Percentiles rank a stretch among this genome's conserved stretches.
These are phyloP conservation scores for Chalciporus pseudorubinellus DNA, from an alignment of 768 basidiomycete genomes.

Conservation along the genomic window DNA sequence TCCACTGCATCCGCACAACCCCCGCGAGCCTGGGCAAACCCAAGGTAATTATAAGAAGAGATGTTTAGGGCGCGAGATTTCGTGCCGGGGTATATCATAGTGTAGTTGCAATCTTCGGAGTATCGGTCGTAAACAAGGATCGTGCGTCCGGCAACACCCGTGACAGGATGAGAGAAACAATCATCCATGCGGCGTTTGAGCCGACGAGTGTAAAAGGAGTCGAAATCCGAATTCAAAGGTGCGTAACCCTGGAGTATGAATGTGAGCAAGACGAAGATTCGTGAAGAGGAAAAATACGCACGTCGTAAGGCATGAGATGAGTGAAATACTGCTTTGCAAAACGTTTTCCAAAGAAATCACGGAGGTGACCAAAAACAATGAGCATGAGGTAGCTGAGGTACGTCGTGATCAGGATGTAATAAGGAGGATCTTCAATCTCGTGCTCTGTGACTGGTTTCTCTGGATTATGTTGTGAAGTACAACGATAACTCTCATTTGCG, in stretches of 20 bases:
- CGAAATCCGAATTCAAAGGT: slow-evolving; percentile 95
- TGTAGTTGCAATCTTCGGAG: slow-evolving; percentile 78
- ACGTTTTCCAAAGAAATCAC: slow-evolving; percentile 93
- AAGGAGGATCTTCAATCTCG: slow-evolving; percentile 82
- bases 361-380: slow-evolving; percentile 86
- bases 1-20: slow-evolving; percentile 95
- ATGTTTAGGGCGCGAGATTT: slow-evolving; percentile 91
- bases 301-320: slow-evolving; percentile 81
- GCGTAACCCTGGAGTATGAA: slow-evolving; percentile 75
- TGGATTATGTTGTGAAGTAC: slow-evolving; percentile 57
- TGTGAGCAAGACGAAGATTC: slow-evolving; percentile 8
- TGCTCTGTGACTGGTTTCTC: slow-evolving; percentile 46
- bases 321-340: slow-evolving; percentile 65
- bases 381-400: slow-evolving; percentile 93
- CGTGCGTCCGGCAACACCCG: slow-evolving; percentile 94
- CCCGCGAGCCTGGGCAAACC: slow-evolving; percentile 91
- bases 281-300: slow-evolving; percentile 41
- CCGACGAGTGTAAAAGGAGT: slow-evolving; percentile 98
- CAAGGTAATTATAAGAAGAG: slow-evolving; percentile 98
- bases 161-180: slow-evolving; percentile 89
- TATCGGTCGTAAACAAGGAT: slow-evolving; percentile 82
- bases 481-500: slow-evolving; percentile 70
- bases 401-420: slow-evolving; percentile 88
- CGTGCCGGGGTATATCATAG: slow-evolving; percentile 72
- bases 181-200: slow-evolving; percentile 94